phyloP scores from a whole-genome alignment of 225 moss, liverwort and hornwort species.

The Rhytidiadelphus loreus region DNA sequence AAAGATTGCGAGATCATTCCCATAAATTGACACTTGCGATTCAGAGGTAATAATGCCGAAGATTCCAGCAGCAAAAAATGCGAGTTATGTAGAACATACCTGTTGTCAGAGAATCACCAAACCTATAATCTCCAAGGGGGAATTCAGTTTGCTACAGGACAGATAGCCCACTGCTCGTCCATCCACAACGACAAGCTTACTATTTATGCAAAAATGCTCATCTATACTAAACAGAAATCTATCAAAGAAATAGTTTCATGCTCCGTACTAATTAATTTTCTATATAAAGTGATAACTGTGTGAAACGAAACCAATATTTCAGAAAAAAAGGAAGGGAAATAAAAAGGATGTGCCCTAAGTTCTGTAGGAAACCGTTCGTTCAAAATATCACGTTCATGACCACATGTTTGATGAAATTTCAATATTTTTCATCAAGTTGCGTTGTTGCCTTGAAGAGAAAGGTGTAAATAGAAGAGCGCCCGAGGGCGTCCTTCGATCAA shows the following conservation, averaged over 20 bases:
- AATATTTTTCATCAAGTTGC: neutral
- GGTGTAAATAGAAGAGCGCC: neutral
- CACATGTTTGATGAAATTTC: neutral
- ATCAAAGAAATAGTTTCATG: neutral
- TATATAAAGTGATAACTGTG: neutral
- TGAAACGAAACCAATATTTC: neutral
- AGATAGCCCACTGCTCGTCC: neutral
- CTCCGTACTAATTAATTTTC: neutral
- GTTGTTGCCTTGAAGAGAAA: neutral
- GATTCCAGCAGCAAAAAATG: neutral
- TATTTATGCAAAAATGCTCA: neutral
- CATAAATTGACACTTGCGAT: neutral
- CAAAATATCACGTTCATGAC: neutral
- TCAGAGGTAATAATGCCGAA: neutral
- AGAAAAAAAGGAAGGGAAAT: neutral
- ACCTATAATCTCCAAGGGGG: neutral
- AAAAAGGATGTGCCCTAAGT: neutral
- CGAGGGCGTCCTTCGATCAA: too few relatives aligned
- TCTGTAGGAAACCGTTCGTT: neutral
- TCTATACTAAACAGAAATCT: neutral
- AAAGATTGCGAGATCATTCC: neutral
- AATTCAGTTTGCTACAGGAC: neutral
- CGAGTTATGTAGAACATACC: neutral
- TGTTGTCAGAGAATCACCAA: neutral
- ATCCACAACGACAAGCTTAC: neutral